Conservation (phyloP, 768 basidiomycete genomes). For the Albatrellus ellisii region DNA sequence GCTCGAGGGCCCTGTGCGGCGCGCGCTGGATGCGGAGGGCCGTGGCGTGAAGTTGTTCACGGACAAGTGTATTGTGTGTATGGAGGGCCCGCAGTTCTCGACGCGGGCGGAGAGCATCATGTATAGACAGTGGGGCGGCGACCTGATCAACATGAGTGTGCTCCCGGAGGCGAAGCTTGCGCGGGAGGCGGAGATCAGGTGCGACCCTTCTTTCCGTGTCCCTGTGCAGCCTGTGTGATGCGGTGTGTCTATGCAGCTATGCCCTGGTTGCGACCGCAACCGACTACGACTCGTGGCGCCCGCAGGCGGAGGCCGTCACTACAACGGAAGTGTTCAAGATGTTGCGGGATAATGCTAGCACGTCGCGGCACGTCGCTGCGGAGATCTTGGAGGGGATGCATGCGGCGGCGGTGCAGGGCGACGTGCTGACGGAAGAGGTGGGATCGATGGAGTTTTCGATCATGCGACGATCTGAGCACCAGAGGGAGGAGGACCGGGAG, state of each 20-base stretch:
- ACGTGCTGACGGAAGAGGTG: conserved; percentile 51
- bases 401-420: conserved; percentile 35
- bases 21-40: conserved; percentile 47
- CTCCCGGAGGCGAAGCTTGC: conserved; percentile 97
- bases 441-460: conserved; percentile 82
- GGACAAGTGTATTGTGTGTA: conserved; percentile 81
- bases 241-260: conserved; percentile 47
- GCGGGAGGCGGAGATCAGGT: conserved; percentile 90
- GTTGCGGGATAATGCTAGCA: conserved; percentile 75
- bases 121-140: conserved; percentile 88
- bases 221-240: background rate
- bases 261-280: conserved; percentile 84
- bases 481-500: conserved; percentile 44
- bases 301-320: conserved; percentile 69
- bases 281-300: conserved; percentile 94
- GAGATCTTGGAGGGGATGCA: conserved; percentile 61
- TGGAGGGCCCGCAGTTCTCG: conserved; percentile 97
- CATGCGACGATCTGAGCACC: conserved; percentile 52
- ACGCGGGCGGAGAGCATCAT: conserved; percentile 94
- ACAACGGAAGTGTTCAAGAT: conserved; percentile 87
- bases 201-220: conserved; percentile 13
- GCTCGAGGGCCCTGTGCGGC: conserved; percentile 50
- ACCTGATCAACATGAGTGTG: conserved; percentile 95
- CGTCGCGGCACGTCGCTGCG: conserved; percentile 64
- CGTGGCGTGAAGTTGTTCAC: conserved; percentile 58